Percentiles rank a stretch among this genome's conserved stretches.
Evolutionary conservation across 2,329 filamentous ascomycete species (phyloP).

Genomic region (Alternaria brassicae): DNA sequence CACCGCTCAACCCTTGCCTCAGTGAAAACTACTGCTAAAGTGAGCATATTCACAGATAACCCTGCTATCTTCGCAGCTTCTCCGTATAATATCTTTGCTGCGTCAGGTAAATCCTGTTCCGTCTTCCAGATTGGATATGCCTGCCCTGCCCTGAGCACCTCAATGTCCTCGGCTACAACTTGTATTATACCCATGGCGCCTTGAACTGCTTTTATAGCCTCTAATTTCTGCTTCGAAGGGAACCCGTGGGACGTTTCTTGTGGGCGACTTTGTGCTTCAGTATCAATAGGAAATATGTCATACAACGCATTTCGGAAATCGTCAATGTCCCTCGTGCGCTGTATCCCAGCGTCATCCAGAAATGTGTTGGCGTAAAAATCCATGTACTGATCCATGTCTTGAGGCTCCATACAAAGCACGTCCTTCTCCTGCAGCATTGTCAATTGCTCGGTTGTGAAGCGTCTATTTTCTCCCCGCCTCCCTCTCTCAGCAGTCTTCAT

Average conservation of each 20-base stretch:
- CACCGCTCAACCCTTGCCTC: constrained; percentile 51
- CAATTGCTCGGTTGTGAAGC: constrained; percentile 52
- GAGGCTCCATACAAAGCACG: constrained; percentile 66
- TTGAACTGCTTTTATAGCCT: constrained; percentile 55
- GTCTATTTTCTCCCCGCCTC: constrained; percentile 8
- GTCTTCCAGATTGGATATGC: constrained; percentile 59
- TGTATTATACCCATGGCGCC: constrained; percentile 49
- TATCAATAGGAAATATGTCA: constrained; percentile 51
- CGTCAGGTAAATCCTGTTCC: constrained; percentile 56
- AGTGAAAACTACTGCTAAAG: constrained; percentile 58
- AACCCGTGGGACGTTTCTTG: constrained; percentile 30
- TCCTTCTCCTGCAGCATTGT: constrained; percentile 67
- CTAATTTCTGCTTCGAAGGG: constrained; percentile 36
- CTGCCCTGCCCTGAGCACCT: constrained; percentile 55
- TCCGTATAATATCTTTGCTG: constrained; percentile 59
- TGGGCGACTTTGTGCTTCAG: background rate
- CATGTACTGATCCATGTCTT: constrained; percentile 76
- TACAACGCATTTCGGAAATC: constrained; percentile 53
- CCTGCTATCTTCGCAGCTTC: constrained; percentile 60
- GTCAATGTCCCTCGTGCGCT: constrained; percentile 43
- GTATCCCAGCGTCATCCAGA: constrained; percentile 56
- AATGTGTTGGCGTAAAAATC: constrained; percentile 76
- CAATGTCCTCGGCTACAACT: constrained; percentile 48
- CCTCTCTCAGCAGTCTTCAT: constrained; percentile 13
- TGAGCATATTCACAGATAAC: constrained; percentile 58